Base-by-base conservation (phyloP, 371 early-diverging fungal genomes). In the Mucor piriformis region DNA sequence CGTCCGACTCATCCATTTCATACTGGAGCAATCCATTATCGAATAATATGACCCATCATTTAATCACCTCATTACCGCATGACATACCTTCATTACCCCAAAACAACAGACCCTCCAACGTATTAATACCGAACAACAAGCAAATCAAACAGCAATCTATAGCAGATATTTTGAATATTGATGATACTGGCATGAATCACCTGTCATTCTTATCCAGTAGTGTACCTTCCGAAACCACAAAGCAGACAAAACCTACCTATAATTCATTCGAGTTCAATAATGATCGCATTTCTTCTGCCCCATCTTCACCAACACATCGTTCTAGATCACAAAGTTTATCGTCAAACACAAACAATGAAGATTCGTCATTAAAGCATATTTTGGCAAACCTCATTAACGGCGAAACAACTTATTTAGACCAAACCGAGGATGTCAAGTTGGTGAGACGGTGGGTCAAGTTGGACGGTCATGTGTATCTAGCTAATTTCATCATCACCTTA, bases 1-100 rank as follows among this genome's bases (percentile, higher is more conserved):
- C 72, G 1, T 63, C 72, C 32, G 65, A 67, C 24, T 70, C 72
- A 10, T 67, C 72, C 27, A 34, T 74, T 10, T 69, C 73, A 3
- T 78, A 70, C 60, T 70, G 75, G 55, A 68, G 59, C 21, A 69
- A 25, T 59, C 72, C 23, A 34, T 53, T 37, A 40, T 23, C 38
- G 52, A 40, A 48, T 54, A 37, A 54, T 49, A 13, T 46, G 16
- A 55, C 50, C 2, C 54, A 55, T 46, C 48, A 40, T 25, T 35
- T 50, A 49, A 32, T 37, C 34, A 48, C 2, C 21, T 42, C 42
- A n/a, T 18, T 18, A 42, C 20, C 18, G 20, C 50, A 25, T 33
- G 16, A 54, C 25, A 34, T 47, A 35, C 54, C 51, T 21, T 8
- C 16, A 48, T 15, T 12, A 38, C 57, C 20, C 16, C 38, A 18